Evolutionary conservation across 2,329 filamentous ascomycete genomes (phyloP).

Genomic region (Phialophora verrucosa): DNA sequence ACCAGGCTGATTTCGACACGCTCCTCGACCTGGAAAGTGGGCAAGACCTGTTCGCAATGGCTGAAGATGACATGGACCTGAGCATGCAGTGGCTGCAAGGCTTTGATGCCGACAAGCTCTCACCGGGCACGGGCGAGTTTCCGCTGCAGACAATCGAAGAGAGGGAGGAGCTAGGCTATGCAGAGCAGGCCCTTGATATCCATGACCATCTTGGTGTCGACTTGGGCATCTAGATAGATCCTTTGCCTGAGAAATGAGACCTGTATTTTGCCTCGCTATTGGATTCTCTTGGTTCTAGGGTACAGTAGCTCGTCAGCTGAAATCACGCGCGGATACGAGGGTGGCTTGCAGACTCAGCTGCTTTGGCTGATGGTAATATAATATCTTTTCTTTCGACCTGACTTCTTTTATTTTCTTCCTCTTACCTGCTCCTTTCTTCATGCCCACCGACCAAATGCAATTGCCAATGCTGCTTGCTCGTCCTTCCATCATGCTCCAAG

Average conservation of each 20-base stretch:
- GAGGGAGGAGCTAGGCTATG: conserved; percentile 23
- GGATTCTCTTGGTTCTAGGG: neutral
- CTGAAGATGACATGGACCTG: conserved; percentile 32
- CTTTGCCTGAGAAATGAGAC: neutral
- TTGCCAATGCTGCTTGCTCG: neutral
- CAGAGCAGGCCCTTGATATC: conserved; percentile 24
- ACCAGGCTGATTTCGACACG: conserved; percentile 54
- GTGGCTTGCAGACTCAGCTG: conserved; percentile 11
- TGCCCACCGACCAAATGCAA: neutral
- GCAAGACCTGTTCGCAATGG: conserved; percentile 23
- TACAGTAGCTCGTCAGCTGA: neutral
- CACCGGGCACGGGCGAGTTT: conserved; percentile 17
- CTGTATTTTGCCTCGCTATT: neutral
- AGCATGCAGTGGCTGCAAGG: conserved; percentile 37
- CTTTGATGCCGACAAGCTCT: conserved; percentile 30
- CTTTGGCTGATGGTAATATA: neutral
- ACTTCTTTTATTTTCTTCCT: neutral
- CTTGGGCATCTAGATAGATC: conserved; percentile 10
- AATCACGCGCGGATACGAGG: neutral
- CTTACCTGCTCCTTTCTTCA: neutral
- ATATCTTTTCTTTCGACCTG: neutral
- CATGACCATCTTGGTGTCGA: conserved; percentile 23
- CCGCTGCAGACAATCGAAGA: conserved; percentile 19
- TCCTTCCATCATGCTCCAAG: neutral
- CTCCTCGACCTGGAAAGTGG: conserved; percentile 54